Evolutionary conservation across 1,139 yeast species (phyloP).

Genomic region (Saccharomycopsis hybrid): DNA sequence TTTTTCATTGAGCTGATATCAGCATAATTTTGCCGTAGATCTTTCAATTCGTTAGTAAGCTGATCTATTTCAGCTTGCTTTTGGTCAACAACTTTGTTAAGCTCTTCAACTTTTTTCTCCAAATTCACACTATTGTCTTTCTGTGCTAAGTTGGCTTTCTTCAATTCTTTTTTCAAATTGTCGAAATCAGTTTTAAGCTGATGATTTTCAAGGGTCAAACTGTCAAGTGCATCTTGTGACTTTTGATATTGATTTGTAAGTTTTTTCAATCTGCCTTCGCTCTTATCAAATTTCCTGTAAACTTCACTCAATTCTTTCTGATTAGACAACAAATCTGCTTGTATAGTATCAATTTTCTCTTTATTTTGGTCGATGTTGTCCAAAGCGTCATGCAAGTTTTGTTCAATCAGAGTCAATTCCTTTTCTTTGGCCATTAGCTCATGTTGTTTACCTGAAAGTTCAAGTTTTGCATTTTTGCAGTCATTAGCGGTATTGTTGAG

Average conservation of each 20-base stretch:
- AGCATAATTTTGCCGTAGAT: conserved; percentile 23
- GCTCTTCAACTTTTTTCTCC: too few species aligned
- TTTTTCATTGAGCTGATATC: conserved; percentile 41
- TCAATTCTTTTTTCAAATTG: background rate
- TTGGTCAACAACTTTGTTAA: too few species aligned
- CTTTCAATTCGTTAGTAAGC: background rate
- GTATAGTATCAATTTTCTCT: background rate
- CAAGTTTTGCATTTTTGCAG: background rate
- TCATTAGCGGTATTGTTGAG: conserved; percentile 11
- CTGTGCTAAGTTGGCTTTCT: conserved; percentile 13
- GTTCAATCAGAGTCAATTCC: background rate
- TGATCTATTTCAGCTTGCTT: background rate
- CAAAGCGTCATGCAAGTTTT: conserved; percentile 1
- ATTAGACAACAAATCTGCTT: conserved; percentile 2
- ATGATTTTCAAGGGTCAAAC: conserved; percentile 4
- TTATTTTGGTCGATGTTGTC: background rate
- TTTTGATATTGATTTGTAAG: conserved; percentile 4
- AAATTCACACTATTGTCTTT: conserved; percentile 18
- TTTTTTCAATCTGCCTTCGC: conserved; percentile 6
- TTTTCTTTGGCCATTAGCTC: background rate
- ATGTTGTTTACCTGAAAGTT: background rate
- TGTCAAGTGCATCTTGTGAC: conserved; percentile 19
- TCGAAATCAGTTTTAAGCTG: background rate
- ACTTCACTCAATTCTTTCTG: conserved; percentile 6
- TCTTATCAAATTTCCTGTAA: conserved; percentile 3